These are phyloP conservation scores for Saccharomycopsis sp. DNA, from an alignment of 805 yeast species.

Conservation along the genomic window DNA sequence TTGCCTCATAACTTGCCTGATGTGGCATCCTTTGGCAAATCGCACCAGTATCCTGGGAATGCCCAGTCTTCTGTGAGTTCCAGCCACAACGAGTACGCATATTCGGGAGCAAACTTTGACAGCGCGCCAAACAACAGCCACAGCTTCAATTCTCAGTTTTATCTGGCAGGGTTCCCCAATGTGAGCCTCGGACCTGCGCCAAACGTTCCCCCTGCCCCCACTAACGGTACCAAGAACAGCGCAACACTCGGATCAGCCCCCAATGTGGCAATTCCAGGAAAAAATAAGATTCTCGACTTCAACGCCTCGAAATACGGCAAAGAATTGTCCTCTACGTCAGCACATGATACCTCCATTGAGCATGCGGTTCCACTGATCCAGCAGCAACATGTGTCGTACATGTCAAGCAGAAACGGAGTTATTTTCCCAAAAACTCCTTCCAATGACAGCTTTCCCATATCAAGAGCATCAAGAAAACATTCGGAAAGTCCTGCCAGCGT, in stretches of 20 bases:
- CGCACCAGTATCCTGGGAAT: too few relatives aligned
- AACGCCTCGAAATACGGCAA: background rate
- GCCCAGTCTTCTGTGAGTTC: too few relatives aligned
- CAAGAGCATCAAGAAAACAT: background rate
- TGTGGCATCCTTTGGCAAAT: too few relatives aligned
- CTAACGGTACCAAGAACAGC: background rate
- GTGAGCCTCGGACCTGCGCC: background rate
- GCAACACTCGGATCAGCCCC: background rate
- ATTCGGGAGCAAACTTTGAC: background rate
- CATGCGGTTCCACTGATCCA: background rate
- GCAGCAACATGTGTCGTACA: background rate
- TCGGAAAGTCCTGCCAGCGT: background rate
- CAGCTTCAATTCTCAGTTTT: too few relatives aligned
- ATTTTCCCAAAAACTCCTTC: background rate
- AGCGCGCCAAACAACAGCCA: too few relatives aligned
- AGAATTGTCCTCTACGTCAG: background rate
- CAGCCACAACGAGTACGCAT: background rate
- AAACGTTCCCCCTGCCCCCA: background rate
- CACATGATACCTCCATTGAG: background rate
- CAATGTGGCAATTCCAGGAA: background rate
- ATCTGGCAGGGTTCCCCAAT: background rate
- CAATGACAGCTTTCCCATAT: background rate
- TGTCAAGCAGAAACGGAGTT: background rate
- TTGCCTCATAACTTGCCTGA: too few relatives aligned
- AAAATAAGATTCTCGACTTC: background rate